phyloP scores from a whole-genome alignment of 1,284 basidiomycete species.

The Bjerkandera adusta region DNA sequence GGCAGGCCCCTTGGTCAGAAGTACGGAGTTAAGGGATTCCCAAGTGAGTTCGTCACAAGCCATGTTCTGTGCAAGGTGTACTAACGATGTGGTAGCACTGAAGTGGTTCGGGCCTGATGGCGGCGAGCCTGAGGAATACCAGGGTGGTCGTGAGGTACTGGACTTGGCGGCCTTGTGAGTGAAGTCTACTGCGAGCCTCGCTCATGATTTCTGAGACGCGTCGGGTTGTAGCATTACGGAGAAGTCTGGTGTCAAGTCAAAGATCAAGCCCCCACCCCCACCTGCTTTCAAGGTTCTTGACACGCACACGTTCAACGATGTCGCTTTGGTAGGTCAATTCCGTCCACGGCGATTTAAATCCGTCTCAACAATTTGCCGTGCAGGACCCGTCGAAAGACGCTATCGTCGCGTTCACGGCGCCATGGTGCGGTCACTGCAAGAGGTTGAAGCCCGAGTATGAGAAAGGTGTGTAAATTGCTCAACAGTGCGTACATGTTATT shows the following conservation, averaged over 20 bases:
- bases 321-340: constrained; percentile 56
- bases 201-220: not conserved
- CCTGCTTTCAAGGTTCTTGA: constrained; percentile 73
- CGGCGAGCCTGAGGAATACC: constrained; percentile 71
- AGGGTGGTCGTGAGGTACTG: constrained; percentile 81
- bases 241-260: constrained; percentile 81
- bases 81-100: constrained; percentile 53
- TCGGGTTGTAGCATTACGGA: constrained; percentile 55
- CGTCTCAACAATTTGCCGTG: no score
- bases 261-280: constrained; percentile 81
- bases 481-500: not conserved
- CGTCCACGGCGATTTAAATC: not conserved
- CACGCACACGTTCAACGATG: constrained; percentile 69
- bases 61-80: not conserved
- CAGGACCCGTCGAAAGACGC: constrained; percentile 80
- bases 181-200: constrained; percentile 14
- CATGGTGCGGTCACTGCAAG: constrained; percentile 91
- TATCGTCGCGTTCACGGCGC: constrained; percentile 88
- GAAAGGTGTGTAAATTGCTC: constrained; percentile 38
- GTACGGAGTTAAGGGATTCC: constrained; percentile 83
- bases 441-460: constrained; percentile 86
- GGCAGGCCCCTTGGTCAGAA: constrained; percentile 72
- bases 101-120: constrained; percentile 83
- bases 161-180: constrained; percentile 75
- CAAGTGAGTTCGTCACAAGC: constrained; percentile 63